Base-by-base conservation (phyloP, 306 rosid genomes). In the Cucumis sativus region DNA sequence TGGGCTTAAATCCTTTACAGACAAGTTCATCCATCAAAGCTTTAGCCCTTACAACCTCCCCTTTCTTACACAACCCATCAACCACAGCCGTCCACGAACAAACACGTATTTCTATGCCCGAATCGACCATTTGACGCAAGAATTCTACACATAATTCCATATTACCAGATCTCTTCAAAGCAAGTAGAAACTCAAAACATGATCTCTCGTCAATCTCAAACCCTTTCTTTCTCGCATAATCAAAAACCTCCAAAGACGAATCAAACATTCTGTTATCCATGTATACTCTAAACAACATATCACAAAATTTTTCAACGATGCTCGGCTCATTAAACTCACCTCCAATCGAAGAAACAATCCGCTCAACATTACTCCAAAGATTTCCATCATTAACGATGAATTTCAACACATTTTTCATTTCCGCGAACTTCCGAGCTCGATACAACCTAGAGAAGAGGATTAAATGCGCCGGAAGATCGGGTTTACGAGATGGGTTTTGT, bases 251-350 rank as follows among this genome's bases (percentile, higher is more conserved):
- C 15, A 87, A 52, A 9, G 97, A 96, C 62, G 84, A 89, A n/a
- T 81, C 76, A 55, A 90, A 86, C 96, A 90, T 79, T 51, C 78
- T 64, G 54, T 82, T 85, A 68, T 88, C 91, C 18, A 81, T 78
- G 75, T 88, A 90, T 37, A 89, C 91, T 83, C 94, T 84, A n/a
- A 94, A 81, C 23, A 91, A 43, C 96, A 94, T 90, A 76, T 94
- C 97, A 74, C 88, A 90, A 9, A 94, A 74, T 68, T 75, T 89
- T 81, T 51, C 82, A 45, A 86, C 77, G 76, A 90, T 88, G 11
- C 35, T 33, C 3, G 84, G 58, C 7, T 80, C 85, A 28, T 57
- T 70, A 58, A 10, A 18, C 17, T 71, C 82, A n/a, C 77, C 60
- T 41, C 85, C 88, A 61, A 86, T 64, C 82, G 84, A 83, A 74